Percentiles rank a stretch among this genome's conserved stretches.
Evolutionary conservation across 306 rosid species (phyloP).

Genomic region (Cucumis hystrix): DNA sequence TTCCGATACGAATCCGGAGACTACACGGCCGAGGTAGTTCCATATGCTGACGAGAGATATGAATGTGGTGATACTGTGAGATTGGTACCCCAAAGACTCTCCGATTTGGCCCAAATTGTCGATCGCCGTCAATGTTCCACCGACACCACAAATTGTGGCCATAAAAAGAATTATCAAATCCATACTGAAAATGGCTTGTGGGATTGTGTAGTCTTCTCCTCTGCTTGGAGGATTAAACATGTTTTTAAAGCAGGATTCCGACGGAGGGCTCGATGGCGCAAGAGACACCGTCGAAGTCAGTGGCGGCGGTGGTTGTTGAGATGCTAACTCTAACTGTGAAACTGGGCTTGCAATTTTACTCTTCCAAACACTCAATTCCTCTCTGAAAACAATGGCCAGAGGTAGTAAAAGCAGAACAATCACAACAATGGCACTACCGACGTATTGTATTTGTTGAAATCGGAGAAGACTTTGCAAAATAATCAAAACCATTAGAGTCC

Average conservation of each 20-base stretch:
- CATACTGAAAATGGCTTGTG: constrained; percentile 59
- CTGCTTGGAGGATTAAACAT: constrained; percentile 39
- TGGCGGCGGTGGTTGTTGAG: not conserved
- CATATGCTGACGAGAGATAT: constrained; percentile 64
- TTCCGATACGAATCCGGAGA: constrained; percentile 41
- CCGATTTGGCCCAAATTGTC: constrained; percentile 76
- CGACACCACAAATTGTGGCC: constrained; percentile 27
- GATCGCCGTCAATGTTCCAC: constrained; percentile 52
- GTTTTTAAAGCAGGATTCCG: constrained; percentile 1
- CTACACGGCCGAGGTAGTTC: constrained; percentile 52
- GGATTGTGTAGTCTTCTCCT: constrained; percentile 56
- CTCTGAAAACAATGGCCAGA: constrained; percentile 25
- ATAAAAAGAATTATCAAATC: constrained; percentile 47
- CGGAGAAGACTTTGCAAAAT: constrained; percentile 27
- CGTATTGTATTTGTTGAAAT: constrained; percentile 21
- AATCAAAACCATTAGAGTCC: constrained; percentile 43
- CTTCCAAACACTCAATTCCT: constrained; percentile 27
- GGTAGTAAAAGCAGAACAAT: constrained; percentile 32
- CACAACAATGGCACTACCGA: constrained; percentile 22
- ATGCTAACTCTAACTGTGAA: not conserved
- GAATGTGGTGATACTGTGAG: constrained; percentile 35
- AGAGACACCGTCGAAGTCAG: not conserved
- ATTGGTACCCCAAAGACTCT: constrained; percentile 36
- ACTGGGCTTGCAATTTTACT: not conserved
- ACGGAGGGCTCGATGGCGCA: not conserved